Conservation (phyloP, 2,329 filamentous ascomycete genomes). For the Aspergillus hiratsukae region DNA sequence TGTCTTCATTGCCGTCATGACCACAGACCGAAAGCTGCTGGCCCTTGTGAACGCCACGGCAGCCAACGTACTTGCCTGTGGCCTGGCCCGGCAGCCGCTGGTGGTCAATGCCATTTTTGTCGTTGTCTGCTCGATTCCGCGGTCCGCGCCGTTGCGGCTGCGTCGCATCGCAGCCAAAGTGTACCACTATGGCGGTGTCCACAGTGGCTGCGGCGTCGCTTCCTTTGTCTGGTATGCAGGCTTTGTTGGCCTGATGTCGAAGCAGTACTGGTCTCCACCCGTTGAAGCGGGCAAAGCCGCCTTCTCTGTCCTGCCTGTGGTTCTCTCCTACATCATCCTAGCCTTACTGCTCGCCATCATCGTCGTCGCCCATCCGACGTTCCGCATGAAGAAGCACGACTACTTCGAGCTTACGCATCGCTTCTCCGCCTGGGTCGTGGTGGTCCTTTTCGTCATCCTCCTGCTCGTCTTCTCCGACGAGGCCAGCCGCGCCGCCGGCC, state of each 20-base stretch:
- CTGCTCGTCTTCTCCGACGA: constrained; percentile 52
- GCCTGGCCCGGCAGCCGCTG: constrained; percentile 50
- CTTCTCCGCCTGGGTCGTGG: constrained; percentile 66
- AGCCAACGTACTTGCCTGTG: constrained; percentile 45
- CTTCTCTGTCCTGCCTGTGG: constrained; percentile 40
- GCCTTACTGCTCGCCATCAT: constrained; percentile 57
- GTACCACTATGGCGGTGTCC: constrained; percentile 53
- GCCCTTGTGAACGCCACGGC: constrained; percentile 41
- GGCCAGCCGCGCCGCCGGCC: constrained; percentile 31
- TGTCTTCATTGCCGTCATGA: constrained; percentile 34
- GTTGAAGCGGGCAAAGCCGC: constrained; percentile 6
- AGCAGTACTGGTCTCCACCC: constrained; percentile 26
- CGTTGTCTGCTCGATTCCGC: constrained; percentile 43
- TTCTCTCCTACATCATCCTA: constrained; percentile 56
- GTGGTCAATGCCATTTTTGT: constrained; percentile 51
- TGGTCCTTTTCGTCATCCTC: constrained; percentile 63
- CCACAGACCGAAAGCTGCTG: constrained; percentile 31
- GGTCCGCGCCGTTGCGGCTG: constrained; percentile 42
- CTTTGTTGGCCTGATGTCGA: constrained; percentile 33
- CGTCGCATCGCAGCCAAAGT: constrained; percentile 47
- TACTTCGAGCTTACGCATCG: constrained; percentile 67
- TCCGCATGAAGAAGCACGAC: constrained; percentile 63
- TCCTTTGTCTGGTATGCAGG: constrained; percentile 46
- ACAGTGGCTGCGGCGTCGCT: constrained; percentile 49
- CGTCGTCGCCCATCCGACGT: constrained; percentile 57